Evolutionary conservation across 1,284 basidiomycete species (phyloP).

Genomic region (Fomitopsis pinicola): DNA sequence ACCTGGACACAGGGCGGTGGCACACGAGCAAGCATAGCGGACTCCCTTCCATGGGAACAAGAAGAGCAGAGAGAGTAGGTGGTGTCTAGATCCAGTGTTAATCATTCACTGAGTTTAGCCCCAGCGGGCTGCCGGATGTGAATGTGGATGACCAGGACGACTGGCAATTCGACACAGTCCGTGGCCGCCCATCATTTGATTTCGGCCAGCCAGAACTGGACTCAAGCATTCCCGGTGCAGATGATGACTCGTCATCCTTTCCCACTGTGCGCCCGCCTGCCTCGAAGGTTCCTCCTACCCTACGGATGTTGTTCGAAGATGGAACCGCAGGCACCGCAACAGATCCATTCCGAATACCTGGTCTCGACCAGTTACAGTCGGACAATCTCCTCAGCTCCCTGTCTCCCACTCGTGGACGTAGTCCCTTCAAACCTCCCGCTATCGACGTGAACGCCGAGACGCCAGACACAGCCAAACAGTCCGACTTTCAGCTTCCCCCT

Average conservation of each 20-base stretch:
- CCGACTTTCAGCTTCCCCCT: constrained; percentile 51
- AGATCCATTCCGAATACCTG: constrained; percentile 42
- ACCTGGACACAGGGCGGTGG: constrained; percentile 79
- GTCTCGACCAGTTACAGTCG: constrained; percentile 18
- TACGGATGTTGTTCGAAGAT: constrained; percentile 67
- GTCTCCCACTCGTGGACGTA: constrained; percentile 24
- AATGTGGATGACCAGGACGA: constrained; percentile 42
- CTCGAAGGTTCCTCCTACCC: constrained; percentile 59
- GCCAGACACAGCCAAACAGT: constrained; percentile 40
- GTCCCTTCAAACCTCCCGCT: constrained; percentile 16
- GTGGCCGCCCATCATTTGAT: constrained; percentile 35
- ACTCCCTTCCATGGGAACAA: constrained; percentile 67
- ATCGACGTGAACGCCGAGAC: constrained; percentile 31
- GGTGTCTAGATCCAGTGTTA: not conserved
- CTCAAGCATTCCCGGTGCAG: constrained; percentile 10
- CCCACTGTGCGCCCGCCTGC: constrained; percentile 46
- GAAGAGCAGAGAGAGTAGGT: constrained; percentile 53
- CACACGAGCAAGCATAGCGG: constrained; percentile 76
- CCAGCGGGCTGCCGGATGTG: constrained; percentile 10
- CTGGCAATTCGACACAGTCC: constrained; percentile 79
- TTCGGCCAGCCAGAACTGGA: constrained; percentile 10
- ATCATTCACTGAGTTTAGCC: not conserved
- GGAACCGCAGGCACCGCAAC: constrained; percentile 29
- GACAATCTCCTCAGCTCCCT: constrained; percentile 25
- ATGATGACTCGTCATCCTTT: constrained; percentile 26